phyloP scores from a whole-genome alignment of 768 basidiomycete genomes.

The Phylloporus rhodoxanthus region DNA sequence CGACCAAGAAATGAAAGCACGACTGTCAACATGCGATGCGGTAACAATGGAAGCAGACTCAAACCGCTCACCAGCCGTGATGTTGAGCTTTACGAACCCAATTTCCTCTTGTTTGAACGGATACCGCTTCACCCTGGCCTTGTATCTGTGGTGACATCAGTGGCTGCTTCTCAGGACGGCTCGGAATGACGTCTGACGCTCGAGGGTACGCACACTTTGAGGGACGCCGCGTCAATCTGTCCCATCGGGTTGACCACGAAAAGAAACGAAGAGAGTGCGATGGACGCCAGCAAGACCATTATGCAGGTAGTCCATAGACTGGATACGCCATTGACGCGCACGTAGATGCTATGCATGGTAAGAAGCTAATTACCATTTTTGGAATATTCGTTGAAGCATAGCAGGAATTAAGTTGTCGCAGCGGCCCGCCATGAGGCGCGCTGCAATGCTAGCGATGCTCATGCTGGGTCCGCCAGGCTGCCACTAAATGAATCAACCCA shows the following conservation, averaged over 20 bases:
- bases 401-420: no score
- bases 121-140: conserved; percentile 48
- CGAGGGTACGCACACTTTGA: conserved; percentile 55
- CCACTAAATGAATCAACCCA: conserved; percentile 2
- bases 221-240: conserved; percentile 49
- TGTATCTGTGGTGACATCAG: conserved; percentile 34
- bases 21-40: conserved; percentile 21
- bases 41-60: conserved; percentile 23
- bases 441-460: background rate
- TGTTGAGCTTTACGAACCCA: conserved; percentile 76
- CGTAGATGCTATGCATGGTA: conserved; percentile 62
- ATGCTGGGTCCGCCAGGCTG: background rate
- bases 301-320: conserved; percentile 69
- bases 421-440: no score
- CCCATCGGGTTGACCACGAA: conserved; percentile 56
- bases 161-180: conserved; percentile 5
- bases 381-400: no score
- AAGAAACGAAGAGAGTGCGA: conserved; percentile 69
- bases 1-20: conserved; percentile 22
- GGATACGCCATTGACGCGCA: conserved; percentile 69
- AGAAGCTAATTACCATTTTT: conserved; percentile 8
- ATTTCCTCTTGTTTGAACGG: conserved; percentile 63
- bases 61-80: conserved; percentile 59
- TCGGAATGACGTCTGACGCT: conserved; percentile 9
- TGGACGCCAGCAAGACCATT: conserved; percentile 62